phyloP scores from a whole-genome alignment of 1,139 yeast genomes.

The Candida dubliniensis region DNA sequence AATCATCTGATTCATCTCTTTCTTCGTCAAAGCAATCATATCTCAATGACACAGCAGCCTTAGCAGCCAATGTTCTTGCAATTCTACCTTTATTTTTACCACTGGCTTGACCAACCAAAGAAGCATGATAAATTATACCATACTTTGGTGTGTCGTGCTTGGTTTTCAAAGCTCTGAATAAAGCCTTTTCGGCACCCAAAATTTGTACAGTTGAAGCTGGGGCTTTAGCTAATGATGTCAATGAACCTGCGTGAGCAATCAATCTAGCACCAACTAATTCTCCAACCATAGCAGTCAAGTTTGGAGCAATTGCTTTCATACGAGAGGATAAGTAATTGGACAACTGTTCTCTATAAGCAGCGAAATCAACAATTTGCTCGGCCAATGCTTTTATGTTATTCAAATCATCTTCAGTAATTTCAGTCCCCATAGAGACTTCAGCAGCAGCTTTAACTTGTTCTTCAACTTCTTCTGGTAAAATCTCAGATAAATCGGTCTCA shows the following conservation, averaged over 20 bases:
- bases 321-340: conserved; percentile 87
- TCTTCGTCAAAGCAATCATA: conserved; percentile 97
- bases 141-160: conserved; percentile 98
- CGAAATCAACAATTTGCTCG: conserved; percentile 87
- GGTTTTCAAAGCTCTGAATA: conserved; percentile 97
- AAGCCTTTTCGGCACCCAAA: conserved; percentile 98
- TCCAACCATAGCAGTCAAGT: conserved; percentile 93
- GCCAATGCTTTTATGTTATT: conserved; percentile 89
- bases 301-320: conserved; percentile 98
- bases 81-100: conserved; percentile 98
- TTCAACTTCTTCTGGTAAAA: conserved; percentile 90
- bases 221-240: conserved; percentile 93
- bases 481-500: conserved; percentile 85
- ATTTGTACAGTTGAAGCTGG: conserved; percentile 99
- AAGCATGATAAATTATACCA: conserved; percentile 95
- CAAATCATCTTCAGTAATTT: conserved; percentile 91
- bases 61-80: conserved; percentile 98
- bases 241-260: conserved; percentile 97
- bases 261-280: conserved; percentile 98
- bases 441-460: conserved; percentile 83
- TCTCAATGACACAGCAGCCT: conserved; percentile 94
- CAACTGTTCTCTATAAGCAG: conserved; percentile 88
- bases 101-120: conserved; percentile 95
- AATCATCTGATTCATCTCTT: conserved; percentile 90
- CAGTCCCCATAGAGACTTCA: conserved; percentile 98